These are phyloP conservation scores for Xylaria grammica DNA, from an alignment of 495 filamentous ascomycete species.

Conservation along the genomic window DNA sequence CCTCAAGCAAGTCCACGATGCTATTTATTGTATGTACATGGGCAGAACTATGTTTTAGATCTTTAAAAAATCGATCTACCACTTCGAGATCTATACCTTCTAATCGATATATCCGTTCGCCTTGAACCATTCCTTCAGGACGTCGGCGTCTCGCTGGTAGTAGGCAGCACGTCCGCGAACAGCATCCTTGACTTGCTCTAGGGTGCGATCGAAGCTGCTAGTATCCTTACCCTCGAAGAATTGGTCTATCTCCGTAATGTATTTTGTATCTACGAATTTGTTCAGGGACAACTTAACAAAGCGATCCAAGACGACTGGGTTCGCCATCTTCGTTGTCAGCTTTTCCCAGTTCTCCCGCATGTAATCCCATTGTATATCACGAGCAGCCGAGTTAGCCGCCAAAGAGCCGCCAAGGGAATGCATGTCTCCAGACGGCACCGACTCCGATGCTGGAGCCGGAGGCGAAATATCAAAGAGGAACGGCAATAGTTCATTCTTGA, in stretches of 20 bases:
- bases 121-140: slow-evolving; percentile 73
- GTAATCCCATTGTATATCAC: slow-evolving; percentile 80
- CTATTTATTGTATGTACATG: slow-evolving; percentile 4
- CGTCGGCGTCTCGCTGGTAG: slow-evolving; percentile 69
- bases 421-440: slow-evolving; percentile 70
- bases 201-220: slow-evolving; percentile 75
- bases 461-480: slow-evolving; percentile 78
- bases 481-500: slow-evolving; percentile 73
- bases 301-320: slow-evolving; percentile 85
- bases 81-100: not conserved
- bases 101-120: slow-evolving; percentile 61
- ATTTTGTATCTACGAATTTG: slow-evolving; percentile 72
- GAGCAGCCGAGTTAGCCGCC: slow-evolving; percentile 70
- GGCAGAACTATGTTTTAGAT: not conserved
- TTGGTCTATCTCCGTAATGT: slow-evolving; percentile 74
- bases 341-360: slow-evolving; percentile 78
- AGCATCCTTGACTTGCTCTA: slow-evolving; percentile 80
- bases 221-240: slow-evolving; percentile 89
- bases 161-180: slow-evolving; percentile 79
- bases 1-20: not conserved
- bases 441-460: slow-evolving; percentile 50
- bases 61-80: not conserved
- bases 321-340: slow-evolving; percentile 70
- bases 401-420: slow-evolving; percentile 78
- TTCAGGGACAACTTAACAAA: slow-evolving; percentile 78